Evolutionary conservation across 805 yeast genomes (phyloP), one percentile per base, ranked within the genome.

Genomic region (Kuraishia floccosa): DNA sequence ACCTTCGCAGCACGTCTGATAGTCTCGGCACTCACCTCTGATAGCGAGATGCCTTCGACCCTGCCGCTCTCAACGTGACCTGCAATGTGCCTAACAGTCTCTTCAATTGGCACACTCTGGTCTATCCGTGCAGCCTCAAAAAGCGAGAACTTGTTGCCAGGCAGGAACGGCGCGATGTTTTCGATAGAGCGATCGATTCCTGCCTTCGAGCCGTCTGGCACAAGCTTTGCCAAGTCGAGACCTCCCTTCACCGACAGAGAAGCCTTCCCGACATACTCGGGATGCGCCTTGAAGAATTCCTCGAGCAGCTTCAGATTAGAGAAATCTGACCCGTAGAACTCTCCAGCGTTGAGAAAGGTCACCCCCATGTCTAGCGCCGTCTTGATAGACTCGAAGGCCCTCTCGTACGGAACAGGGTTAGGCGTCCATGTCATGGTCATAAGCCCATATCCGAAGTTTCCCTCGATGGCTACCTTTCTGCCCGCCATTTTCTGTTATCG

Each of bases 381-480:
- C 34, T 70, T 63, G 48, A 85, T 58, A 3, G 70, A 54, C 8
- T 56, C 68, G 36, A 73, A 59, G 3, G 81, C 74, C 32, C 62
- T 58, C 13, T 66, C 72, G 31, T 63, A 50, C 6, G 78, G 65
- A 21, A 67, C 50, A 21, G 83, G 84, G 0, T 43, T 49, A 0
- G 76, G 68, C 24, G 65, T 63, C 83, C 82, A 73, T 1, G 94
- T 81, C 49, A 82, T 62, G 34, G 79, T 70, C 95, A 86, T 83
- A 38, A 84, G 64, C 27, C 96, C 95, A 40, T 68, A 73, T 25
- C 94, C 94, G 33, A 58, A 56, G 23, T 41, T 42, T 15, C 48
- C 48, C 4, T 35, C 30, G 19, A 43, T 35, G 13, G 24, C 30
- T 19, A 59, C 60, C n/a, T n/a, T n/a, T n/a, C n/a, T n/a, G n/a